Base-by-base conservation (phyloP, 2,329 filamentous ascomycete species). In the Septoria petroselini region DNA sequence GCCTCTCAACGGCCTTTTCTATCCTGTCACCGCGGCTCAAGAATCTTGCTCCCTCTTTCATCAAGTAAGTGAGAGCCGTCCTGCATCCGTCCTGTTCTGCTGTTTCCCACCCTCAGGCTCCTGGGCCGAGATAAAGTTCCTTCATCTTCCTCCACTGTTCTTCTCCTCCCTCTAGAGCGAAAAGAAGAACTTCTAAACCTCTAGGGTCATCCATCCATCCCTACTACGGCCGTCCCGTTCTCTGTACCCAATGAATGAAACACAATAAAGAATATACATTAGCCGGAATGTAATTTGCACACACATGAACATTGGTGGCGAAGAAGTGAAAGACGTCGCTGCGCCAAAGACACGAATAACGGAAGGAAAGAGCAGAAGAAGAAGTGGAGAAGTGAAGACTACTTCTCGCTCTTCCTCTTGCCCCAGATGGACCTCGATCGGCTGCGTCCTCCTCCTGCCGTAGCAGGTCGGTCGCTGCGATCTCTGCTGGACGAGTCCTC, bases 341-440 rank as follows among this genome's bases (percentile, higher is more conserved):
- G 11, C 7, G 18, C 17, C 15, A 9, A 19, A 6, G 15, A 7
- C 35, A n/a, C 17, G 9, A 11, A 23, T 8, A 18, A 19, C 15
- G 9, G 4, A 29, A 4, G 12, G 23, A 18, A 23, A n/a, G 21
- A 5, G 17, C 9, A 38, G 35, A 11, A 19, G 17, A 17, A n/a
- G 12, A 17, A 19, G 5, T 12, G 15, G 5, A 15, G 35, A 38
- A 17, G 11, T 19, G 35, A 15, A n/a, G n/a, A 38, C 35, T 38
- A 38, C 17, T 48, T 48, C 37, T 48, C 45, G 9, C 35, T 39
- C 21, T 59, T 57, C 37, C 51, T 58, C 50, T 49, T 53, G 29
- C 50, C 50, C 50, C 50, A 53, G 18, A 53, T 46, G 5, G 44
- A 49, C 19, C 43, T 65, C 58, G 51, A 52, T 43, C 41, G 42